Evolutionary conservation across 371 early-diverging fungal genomes (phyloP).

Genomic region (Actinomucor elegans): DNA sequence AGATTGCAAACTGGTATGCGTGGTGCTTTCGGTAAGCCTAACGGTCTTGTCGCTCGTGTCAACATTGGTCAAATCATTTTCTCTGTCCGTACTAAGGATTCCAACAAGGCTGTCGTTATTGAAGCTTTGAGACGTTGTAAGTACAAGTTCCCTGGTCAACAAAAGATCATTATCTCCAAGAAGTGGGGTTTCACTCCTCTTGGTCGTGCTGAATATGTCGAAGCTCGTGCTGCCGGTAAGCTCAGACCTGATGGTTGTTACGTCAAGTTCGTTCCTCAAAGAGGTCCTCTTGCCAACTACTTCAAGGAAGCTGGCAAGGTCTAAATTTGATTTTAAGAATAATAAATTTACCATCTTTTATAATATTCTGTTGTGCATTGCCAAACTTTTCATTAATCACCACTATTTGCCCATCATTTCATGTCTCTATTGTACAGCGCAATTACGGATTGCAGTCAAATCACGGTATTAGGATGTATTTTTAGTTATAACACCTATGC

Average conservation of each 20-base stretch:
- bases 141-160: constrained; percentile 99
- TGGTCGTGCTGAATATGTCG: constrained; percentile 90
- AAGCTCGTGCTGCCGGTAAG: constrained; percentile 74
- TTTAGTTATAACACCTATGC: too few relatives aligned
- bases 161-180: constrained; percentile 98
- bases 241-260: constrained; percentile 96
- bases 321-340: constrained; percentile 34
- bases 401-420: too few relatives aligned
- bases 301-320: constrained; percentile 32
- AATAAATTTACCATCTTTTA: too few relatives aligned
- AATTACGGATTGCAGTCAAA: too few relatives aligned
- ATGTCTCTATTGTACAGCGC: too few relatives aligned
- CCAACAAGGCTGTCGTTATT: constrained; percentile 92
- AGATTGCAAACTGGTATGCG: constrained; percentile 99
- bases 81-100: constrained; percentile 98
- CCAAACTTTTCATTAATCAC: too few relatives aligned
- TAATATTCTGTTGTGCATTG: too few relatives aligned
- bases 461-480: too few relatives aligned
- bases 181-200: constrained; percentile 99
- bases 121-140: constrained; percentile 97
- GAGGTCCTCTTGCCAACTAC: constrained; percentile 82
- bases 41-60: constrained; percentile 99
- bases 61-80: constrained; percentile 99
- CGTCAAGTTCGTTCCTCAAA: constrained; percentile 94
- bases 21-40: constrained; percentile 99